These are phyloP conservation scores for Pyrenula massariospora DNA, from an alignment of 495 filamentous ascomycete genomes.

Conservation along the genomic window DNA sequence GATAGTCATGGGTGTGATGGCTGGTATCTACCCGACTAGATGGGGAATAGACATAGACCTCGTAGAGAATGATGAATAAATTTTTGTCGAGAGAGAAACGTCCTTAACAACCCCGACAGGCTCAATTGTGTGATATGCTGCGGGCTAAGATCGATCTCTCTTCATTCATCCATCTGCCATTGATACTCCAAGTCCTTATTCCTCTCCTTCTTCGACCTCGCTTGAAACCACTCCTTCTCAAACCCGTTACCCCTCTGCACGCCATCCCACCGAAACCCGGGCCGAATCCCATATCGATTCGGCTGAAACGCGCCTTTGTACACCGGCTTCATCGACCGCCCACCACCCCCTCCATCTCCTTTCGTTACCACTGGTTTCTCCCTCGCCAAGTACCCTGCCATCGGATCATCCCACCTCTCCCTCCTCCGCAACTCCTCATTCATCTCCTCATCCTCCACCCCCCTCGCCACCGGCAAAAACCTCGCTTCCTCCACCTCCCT, in stretches of 20 bases:
- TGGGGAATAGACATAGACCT: no score
- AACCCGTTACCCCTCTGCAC: slow-evolving; percentile 92
- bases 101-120: no score
- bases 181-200: slow-evolving; percentile 73
- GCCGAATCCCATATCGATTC: slow-evolving; percentile 89
- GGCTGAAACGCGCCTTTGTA: slow-evolving; percentile 73
- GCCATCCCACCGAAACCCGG: slow-evolving; percentile 93
- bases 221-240: slow-evolving; percentile 87
- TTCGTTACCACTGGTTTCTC: slow-evolving; percentile 20
- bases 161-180: slow-evolving; percentile 88
- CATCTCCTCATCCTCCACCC: slow-evolving; percentile 67
- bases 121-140: no score
- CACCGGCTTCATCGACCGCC: slow-evolving; percentile 50
- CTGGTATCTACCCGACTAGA: no score
- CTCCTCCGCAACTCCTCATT: slow-evolving; percentile 69
- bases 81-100: no score
- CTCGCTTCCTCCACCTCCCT: slow-evolving; percentile 64
- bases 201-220: slow-evolving; percentile 62
- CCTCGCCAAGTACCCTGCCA: slow-evolving; percentile 60
- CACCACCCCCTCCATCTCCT: slow-evolving; percentile 19
- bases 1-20: no score
- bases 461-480: slow-evolving; percentile 67
- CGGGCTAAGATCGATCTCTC: no score
- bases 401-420: slow-evolving; percentile 88
- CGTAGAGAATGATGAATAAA: no score